Evolutionary conservation across 306 rosid species (phyloP).

Genomic region (Acacia acuminata): DNA sequence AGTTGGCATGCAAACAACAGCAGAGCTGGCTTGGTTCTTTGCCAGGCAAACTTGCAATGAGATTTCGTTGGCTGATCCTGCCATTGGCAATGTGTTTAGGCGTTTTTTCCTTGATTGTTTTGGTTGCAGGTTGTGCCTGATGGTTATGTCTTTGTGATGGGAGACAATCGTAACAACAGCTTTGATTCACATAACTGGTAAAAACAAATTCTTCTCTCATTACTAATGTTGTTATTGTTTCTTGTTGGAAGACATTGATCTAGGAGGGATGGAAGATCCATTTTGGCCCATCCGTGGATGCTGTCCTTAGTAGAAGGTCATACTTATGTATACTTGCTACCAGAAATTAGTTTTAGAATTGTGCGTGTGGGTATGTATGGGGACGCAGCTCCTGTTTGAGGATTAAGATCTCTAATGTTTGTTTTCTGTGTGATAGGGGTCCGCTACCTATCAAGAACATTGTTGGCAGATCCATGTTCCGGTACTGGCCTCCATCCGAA

Average conservation of each 20-base stretch:
- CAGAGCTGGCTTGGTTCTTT: not conserved
- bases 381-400: not conserved
- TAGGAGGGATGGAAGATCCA: constrained; percentile 25
- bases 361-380: not conserved
- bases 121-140: constrained; percentile 83
- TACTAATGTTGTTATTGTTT: constrained; percentile 34
- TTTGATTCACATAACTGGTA: constrained; percentile 97
- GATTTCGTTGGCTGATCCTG: constrained; percentile 14
- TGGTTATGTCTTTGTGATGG: constrained; percentile 92
- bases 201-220: constrained; percentile 21
- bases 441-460: constrained; percentile 91
- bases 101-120: not conserved
- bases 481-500: constrained; percentile 95
- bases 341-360: not conserved
- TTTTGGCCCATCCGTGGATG: constrained; percentile 33
- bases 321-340: constrained; percentile 36
- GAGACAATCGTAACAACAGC: constrained; percentile 95
- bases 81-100: constrained; percentile 2
- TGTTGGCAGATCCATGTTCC: constrained; percentile 84
- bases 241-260: constrained; percentile 9
- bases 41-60: not conserved
- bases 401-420: constrained; percentile 23
- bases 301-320: constrained; percentile 30
- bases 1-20: not conserved
- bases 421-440: constrained; percentile 64